Percentiles rank a stretch among this genome's conserved stretches.
phyloP scores from a whole-genome alignment of 768 basidiomycete species.

The Trametes villosa region DNA sequence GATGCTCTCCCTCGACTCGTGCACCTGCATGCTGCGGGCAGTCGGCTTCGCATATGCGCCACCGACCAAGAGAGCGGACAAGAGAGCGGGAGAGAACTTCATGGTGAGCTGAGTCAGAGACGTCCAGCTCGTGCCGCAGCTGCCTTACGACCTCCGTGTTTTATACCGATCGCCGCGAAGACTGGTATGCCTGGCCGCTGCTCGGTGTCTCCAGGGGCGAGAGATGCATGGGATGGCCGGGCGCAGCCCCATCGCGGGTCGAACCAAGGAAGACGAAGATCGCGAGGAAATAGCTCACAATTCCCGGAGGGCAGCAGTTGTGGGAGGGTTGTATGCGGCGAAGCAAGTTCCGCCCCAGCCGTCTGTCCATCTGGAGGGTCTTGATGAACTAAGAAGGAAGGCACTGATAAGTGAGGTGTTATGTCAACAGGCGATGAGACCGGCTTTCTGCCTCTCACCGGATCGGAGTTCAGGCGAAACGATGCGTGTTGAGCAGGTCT shows the following conservation, averaged over 20 bases:
- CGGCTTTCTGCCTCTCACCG: neutral
- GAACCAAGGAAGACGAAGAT: neutral
- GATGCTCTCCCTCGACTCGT: slow-evolving; percentile 31
- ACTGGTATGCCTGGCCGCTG: neutral
- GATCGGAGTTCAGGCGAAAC: neutral
- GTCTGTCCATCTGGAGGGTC: neutral
- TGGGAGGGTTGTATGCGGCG: neutral
- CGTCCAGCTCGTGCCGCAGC: neutral
- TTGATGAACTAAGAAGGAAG: neutral
- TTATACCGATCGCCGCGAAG: neutral
- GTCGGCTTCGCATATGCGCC: slow-evolving; percentile 27
- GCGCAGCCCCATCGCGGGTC: too few relatives aligned
- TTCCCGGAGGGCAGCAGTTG: neutral
- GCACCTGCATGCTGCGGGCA: slow-evolving; percentile 33
- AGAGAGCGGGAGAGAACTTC: slow-evolving; percentile 18
- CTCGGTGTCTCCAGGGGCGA: neutral
- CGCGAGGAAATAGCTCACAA: neutral
- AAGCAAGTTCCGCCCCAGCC: neutral
- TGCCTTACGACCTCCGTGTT: neutral
- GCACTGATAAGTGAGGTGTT: neutral
- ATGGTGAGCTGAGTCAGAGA: slow-evolving; percentile 15
- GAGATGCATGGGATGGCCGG: neutral
- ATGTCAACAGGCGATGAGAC: neutral
- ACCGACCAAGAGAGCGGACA: slow-evolving; percentile 22
- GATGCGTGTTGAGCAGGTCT: neutral